Evolutionary conservation across 441 rosid genomes (phyloP).

Genomic region (Adansonia rubrostipa): DNA sequence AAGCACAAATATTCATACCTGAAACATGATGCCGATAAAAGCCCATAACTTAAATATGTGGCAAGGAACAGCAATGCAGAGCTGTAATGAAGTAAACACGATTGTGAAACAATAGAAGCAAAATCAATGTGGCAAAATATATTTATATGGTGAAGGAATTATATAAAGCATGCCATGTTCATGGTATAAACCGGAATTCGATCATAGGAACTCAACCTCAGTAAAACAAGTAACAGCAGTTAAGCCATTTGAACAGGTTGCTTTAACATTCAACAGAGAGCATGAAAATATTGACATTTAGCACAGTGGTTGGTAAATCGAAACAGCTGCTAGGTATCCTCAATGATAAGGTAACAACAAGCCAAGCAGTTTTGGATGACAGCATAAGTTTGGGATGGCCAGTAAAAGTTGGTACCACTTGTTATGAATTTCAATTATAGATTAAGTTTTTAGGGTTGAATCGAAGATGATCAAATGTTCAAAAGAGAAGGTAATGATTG

Average conservation of each 20-base stretch:
- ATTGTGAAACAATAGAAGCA: not conserved
- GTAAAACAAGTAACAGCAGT: not conserved
- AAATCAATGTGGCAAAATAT: conserved; percentile 5
- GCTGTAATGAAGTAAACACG: conserved; percentile 12
- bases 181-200: not conserved
- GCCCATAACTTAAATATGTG: conserved; percentile 77
- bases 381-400: not conserved
- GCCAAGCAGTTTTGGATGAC: not conserved
- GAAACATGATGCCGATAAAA: conserved; percentile 74
- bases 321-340: not conserved
- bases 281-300: not conserved
- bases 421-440: not conserved
- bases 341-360: not conserved
- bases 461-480: not conserved
- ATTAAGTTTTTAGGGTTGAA: not conserved
- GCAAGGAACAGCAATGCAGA: conserved; percentile 73
- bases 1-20: conserved; percentile 42
- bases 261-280: not conserved
- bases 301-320: too few species aligned
- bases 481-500: not conserved
- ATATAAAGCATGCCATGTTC: not conserved
- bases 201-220: not conserved
- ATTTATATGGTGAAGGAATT: not conserved
- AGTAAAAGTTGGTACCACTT: not conserved
- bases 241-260: not conserved